Evolutionary conservation across 148 eudicot genomes (phyloP).

Genomic region (Persicaria maculosa): DNA sequence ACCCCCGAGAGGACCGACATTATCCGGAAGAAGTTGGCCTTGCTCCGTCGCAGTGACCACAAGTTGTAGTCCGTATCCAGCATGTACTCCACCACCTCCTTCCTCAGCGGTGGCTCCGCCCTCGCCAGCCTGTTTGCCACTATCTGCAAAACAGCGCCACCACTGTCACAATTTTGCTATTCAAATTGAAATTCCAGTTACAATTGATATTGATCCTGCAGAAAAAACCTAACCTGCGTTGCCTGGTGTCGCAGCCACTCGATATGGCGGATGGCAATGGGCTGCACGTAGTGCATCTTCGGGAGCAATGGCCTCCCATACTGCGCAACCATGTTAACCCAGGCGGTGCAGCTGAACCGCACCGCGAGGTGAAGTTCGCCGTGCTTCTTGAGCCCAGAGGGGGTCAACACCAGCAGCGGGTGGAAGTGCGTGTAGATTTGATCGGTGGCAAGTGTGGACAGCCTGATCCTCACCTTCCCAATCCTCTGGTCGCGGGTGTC

Average conservation of each 20-base stretch:
- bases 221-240: slow-evolving; percentile 10
- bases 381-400: slow-evolving; percentile 68
- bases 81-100: slow-evolving; percentile 86
- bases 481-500: slow-evolving; percentile 63
- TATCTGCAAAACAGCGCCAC: slow-evolving; percentile 41
- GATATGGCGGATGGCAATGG: slow-evolving; percentile 64
- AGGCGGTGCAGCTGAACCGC: slow-evolving; percentile 79
- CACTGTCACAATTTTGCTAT: neutral
- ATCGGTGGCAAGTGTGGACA: slow-evolving; percentile 78
- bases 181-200: no score
- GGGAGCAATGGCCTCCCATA: slow-evolving; percentile 84
- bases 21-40: slow-evolving; percentile 76
- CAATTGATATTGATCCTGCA: neutral
- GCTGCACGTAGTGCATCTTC: slow-evolving; percentile 89
- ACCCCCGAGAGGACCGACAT: slow-evolving; percentile 67
- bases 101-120: slow-evolving; percentile 80
- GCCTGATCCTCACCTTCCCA: slow-evolving; percentile 80
- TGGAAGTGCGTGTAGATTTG: slow-evolving; percentile 74
- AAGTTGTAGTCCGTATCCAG: slow-evolving; percentile 80
- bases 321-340: slow-evolving; percentile 87
- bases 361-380: slow-evolving; percentile 88
- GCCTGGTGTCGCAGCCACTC: slow-evolving; percentile 92
- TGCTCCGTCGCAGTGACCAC: slow-evolving; percentile 81
- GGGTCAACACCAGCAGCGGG: slow-evolving; percentile 65
- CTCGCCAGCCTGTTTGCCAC: slow-evolving; percentile 58